These are phyloP conservation scores for Exophiala viscosa DNA, from an alignment of 2,329 filamentous ascomycete genomes.

Conservation along the genomic window DNA sequence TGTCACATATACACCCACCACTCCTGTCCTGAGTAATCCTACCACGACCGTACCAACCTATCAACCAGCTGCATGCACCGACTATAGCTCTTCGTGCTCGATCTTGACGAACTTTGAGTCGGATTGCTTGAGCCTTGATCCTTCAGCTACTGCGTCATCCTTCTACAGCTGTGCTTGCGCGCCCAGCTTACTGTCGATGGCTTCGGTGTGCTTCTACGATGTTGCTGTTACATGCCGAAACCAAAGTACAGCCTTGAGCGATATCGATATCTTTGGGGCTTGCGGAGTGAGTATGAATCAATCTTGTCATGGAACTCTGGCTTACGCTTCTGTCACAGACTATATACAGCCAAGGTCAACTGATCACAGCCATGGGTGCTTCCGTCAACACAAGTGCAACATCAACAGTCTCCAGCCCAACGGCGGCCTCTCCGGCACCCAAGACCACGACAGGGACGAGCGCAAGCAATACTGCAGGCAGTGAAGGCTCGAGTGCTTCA, in stretches of 20 bases:
- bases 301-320: too few relatives aligned
- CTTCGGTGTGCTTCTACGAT: slow-evolving; percentile 1
- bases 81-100: not conserved
- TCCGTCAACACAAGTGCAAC: too few relatives aligned
- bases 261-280: not conserved
- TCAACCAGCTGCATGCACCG: not conserved
- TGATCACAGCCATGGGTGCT: too few relatives aligned
- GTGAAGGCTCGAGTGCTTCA: too few relatives aligned
- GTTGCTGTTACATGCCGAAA: not conserved
- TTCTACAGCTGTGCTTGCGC: not conserved
- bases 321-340: too few relatives aligned
- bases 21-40: not conserved
- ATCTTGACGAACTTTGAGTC: not conserved
- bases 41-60: not conserved
- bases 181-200: not conserved
- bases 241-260: not conserved
- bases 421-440: too few relatives aligned
- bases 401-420: too few relatives aligned
- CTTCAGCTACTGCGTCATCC: not conserved
- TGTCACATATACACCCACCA: not conserved
- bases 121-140: not conserved
- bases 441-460: too few relatives aligned
- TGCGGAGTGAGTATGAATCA: not conserved
- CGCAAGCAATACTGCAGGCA: too few relatives aligned
- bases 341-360: too few relatives aligned